Conservation (phyloP, 306 rosid species). For the Nissolia schottii region DNA sequence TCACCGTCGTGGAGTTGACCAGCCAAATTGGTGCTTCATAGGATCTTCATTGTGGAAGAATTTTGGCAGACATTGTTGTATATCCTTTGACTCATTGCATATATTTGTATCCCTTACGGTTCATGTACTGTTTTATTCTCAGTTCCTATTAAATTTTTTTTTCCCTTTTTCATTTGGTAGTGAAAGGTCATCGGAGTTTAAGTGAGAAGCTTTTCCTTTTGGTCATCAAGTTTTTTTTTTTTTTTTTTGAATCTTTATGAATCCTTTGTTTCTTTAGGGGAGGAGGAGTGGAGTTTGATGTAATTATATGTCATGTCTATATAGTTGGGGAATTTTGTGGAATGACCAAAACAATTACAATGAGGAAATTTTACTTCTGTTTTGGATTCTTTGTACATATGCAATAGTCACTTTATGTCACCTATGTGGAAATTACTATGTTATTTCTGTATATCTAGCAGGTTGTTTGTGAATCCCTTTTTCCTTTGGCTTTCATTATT, state of each 20-base stretch:
- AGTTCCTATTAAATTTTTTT: constrained; percentile 20
- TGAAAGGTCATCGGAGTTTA: constrained; percentile 45
- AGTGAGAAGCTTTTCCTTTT: constrained; percentile 32
- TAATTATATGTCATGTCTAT: constrained; percentile 39
- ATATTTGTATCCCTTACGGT: constrained; percentile 40
- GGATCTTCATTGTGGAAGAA: constrained; percentile 35
- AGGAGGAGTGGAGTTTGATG: constrained; percentile 32
- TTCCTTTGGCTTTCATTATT: too few species aligned
- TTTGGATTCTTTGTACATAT: constrained; percentile 28
- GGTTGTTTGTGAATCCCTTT: not conserved
- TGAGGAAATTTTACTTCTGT: constrained; percentile 26
- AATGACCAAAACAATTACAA: constrained; percentile 25
- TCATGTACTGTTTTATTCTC: constrained; percentile 29
- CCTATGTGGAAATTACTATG: not conserved
- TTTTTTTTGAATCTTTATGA: not conserved
- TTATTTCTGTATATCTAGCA: not conserved
- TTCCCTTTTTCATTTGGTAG: constrained; percentile 21
- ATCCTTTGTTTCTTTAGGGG: constrained; percentile 28
- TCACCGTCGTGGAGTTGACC: constrained; percentile 84
- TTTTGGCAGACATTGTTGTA: constrained; percentile 51
- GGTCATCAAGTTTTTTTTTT: constrained; percentile 6
- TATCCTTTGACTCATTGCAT: constrained; percentile 57
- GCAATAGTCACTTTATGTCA: not conserved
- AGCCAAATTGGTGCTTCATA: constrained; percentile 37
- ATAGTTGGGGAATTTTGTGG: constrained; percentile 34